Conservation (phyloP, 352 stramenopile species). For the Aphanomyces stellatus region DNA sequence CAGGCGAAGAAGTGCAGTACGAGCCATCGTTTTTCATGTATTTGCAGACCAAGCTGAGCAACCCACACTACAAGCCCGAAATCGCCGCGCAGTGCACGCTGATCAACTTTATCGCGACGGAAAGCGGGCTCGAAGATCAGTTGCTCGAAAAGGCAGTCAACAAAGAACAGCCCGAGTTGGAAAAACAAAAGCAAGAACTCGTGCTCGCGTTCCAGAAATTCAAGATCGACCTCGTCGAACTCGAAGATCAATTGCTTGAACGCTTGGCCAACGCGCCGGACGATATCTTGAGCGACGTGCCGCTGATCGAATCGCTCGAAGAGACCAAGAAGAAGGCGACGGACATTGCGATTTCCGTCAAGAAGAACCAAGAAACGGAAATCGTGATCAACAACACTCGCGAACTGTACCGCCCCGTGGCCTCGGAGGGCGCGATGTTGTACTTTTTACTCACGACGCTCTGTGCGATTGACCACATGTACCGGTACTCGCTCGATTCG, state of each 20-base stretch:
- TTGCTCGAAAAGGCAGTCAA: constrained; percentile 94
- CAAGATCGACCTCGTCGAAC: constrained; percentile 94
- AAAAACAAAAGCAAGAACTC: constrained; percentile 92
- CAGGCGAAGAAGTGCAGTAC: constrained; percentile 95
- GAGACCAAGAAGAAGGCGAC: constrained; percentile 94
- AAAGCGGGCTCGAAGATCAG: constrained; percentile 94
- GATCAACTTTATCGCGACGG: constrained; percentile 98
- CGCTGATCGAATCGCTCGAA: constrained; percentile 94
- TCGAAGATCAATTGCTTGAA: constrained; percentile 95
- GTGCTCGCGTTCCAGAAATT: constrained; percentile 90
- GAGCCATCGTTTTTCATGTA: constrained; percentile 95
- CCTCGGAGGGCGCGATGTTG: constrained; percentile 93
- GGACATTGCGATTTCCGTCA: constrained; percentile 93
- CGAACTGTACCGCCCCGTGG: constrained; percentile 91
- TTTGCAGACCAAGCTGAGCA: constrained; percentile 95
- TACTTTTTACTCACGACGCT: constrained; percentile 97
- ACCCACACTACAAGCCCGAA: constrained; percentile 98
- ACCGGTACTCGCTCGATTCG: constrained; percentile 95
- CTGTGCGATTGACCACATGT: constrained; percentile 96
- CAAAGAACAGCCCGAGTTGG: constrained; percentile 91
- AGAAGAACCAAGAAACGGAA: constrained; percentile 92
- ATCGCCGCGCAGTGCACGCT: constrained; percentile 93
- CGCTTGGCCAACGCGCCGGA: constrained; percentile 92
- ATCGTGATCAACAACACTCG: constrained; percentile 92
- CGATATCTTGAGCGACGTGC: constrained; percentile 95